Percentiles rank a stretch among this genome's conserved stretches.
These are phyloP conservation scores for Phytophthora uliginosa DNA, from an alignment of 352 stramenopile species.

Conservation along the genomic window DNA sequence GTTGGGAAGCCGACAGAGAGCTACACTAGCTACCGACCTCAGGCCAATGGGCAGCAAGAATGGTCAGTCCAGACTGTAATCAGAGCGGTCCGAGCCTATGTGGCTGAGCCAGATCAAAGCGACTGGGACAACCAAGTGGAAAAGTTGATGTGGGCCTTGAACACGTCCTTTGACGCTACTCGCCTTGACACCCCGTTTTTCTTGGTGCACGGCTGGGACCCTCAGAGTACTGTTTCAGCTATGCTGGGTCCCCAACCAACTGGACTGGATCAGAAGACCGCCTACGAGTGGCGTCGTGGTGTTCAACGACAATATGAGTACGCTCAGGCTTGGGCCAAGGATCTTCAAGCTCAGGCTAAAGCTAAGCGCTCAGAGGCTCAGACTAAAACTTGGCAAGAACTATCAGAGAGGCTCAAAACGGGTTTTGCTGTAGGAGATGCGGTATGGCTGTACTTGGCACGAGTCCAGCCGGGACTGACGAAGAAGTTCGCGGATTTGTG, in stretches of 20 bases:
- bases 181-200: too few species aligned
- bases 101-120: too few species aligned
- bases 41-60: conserved; percentile 8
- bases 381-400: not conserved
- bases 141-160: too few species aligned
- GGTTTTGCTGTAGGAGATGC: not conserved
- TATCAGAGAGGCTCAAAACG: not conserved
- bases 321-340: not conserved
- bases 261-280: not conserved
- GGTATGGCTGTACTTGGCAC: not conserved
- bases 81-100: too few species aligned
- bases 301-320: not conserved
- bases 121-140: too few species aligned
- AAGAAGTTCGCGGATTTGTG: not conserved
- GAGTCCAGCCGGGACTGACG: not conserved
- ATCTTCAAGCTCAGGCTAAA: not conserved
- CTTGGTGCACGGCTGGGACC: too few species aligned
- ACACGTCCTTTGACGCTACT: too few species aligned
- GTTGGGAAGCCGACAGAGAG: not conserved
- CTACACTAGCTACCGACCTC: conserved; percentile 1
- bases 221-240: too few species aligned
- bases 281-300: not conserved
- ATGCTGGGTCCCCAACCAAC: too few species aligned
- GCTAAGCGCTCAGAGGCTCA: not conserved
- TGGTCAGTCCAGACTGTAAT: too few species aligned